A percentile compares a stretch with the other conserved stretches of the same genome.
Evolutionary conservation across 2,329 filamentous ascomycete species (phyloP).

Genomic region (Aspergillus hiratsukae): DNA sequence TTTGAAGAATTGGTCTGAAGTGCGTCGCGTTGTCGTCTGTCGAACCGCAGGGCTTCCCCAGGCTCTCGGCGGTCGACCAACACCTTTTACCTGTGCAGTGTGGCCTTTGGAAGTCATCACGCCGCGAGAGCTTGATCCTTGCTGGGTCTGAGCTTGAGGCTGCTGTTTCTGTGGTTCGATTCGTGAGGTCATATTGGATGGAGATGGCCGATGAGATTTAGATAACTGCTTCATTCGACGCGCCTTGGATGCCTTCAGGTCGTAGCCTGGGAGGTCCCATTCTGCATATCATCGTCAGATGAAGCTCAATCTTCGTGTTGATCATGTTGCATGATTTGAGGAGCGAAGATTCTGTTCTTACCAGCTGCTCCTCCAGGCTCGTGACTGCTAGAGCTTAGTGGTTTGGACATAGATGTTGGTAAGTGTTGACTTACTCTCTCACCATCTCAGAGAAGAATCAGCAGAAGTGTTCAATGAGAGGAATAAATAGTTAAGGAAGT

Average conservation of each 20-base stretch:
- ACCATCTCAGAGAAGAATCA: background rate
- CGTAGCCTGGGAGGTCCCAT: slow-evolving; percentile 22
- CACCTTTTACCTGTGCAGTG: background rate
- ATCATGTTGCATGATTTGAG: background rate
- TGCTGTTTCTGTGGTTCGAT: slow-evolving; percentile 3
- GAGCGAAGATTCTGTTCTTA: slow-evolving; percentile 2
- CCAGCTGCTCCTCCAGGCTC: slow-evolving; percentile 22
- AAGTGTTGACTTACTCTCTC: slow-evolving; percentile 2
- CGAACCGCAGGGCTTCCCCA: slow-evolving; percentile 5
- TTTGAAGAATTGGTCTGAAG: slow-evolving; percentile 12
- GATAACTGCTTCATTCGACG: background rate
- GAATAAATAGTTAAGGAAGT: background rate
- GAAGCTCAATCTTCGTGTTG: background rate
- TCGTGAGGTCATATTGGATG: background rate
- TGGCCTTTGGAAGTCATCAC: background rate
- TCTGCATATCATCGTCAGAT: slow-evolving; percentile 9
- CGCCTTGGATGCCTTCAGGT: slow-evolving; percentile 1
- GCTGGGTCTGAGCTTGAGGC: background rate
- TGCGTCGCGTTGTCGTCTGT: background rate
- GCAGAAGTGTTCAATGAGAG: background rate
- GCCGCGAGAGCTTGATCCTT: background rate
- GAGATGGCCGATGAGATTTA: background rate
- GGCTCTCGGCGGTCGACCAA: slow-evolving; percentile 3
- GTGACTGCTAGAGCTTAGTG: slow-evolving; percentile 11
- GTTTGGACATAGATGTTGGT: slow-evolving; percentile 1